phyloP scores from a whole-genome alignment of 2,329 filamentous ascomycete species.

The Dactylellina haptotyla region DNA sequence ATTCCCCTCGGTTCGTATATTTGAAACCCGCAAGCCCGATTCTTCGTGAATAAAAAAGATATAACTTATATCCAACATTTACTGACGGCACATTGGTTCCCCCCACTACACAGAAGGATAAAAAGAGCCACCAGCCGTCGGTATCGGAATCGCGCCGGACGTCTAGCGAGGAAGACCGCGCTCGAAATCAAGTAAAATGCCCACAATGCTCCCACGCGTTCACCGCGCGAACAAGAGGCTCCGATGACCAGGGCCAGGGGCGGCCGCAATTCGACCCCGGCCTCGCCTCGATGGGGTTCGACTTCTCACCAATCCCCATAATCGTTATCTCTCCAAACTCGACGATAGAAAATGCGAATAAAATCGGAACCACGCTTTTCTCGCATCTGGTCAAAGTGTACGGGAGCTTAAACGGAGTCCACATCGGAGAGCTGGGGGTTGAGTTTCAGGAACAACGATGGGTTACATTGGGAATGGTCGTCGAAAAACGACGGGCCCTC shows the following conservation, averaged over 20 bases:
- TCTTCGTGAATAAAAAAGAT: background rate
- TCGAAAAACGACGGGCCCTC: conserved; percentile 39
- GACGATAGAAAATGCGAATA: conserved; percentile 47
- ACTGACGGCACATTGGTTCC: background rate
- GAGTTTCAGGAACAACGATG: conserved; percentile 51
- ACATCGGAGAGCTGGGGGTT: conserved; percentile 48
- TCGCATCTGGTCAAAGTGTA: conserved; percentile 49
- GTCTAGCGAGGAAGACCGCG: conserved; percentile 45
- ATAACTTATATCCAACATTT: background rate
- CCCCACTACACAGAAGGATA: conserved; percentile 25
- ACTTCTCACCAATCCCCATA: conserved; percentile 44
- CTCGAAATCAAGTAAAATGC: conserved; percentile 38
- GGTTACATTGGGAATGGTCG: conserved; percentile 49
- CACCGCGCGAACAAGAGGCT: conserved; percentile 21
- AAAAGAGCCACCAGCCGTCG: conserved; percentile 32
- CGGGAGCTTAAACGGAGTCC: conserved; percentile 35
- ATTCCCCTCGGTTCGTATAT: conserved; percentile 46
- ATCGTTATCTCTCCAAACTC: conserved; percentile 49
- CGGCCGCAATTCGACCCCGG: conserved; percentile 33
- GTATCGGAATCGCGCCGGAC: conserved; percentile 36
- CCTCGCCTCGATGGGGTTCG: conserved; percentile 34
- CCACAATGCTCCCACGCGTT: conserved; percentile 46
- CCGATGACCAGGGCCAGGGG: conserved; percentile 38
- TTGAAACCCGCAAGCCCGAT: no score
- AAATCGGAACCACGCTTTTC: conserved; percentile 35